Base-by-base conservation (phyloP, 2,329 filamentous ascomycete species). In the Harringtonia lauricola region DNA sequence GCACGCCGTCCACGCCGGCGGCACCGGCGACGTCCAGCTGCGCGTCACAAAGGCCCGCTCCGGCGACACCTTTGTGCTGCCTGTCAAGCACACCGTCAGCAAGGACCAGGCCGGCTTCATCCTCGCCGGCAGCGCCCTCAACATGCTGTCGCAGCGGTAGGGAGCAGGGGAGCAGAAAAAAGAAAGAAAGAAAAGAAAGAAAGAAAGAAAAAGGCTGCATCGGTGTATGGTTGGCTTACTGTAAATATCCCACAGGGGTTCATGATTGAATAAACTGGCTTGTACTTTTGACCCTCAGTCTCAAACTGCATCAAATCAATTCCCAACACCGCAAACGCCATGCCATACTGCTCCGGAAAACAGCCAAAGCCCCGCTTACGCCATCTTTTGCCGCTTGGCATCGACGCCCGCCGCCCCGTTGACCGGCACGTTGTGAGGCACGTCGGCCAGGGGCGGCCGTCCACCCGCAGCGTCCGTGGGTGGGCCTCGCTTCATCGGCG, bases 21-120 rank as follows among this genome's bases (percentile, higher is more conserved):
- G 89, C n/a, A 67, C 81, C 58, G 89, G 88, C 17, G 75, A 83
- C 13, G 82, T 95, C 3, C 71, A 70, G 49, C 64, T 96, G 45
- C 66, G 66, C 50, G 78, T 88, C 17, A 74, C 62, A 49, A 86
- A 79, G 64, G 69, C 68, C 54, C 68, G 68, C 55, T 58, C 63
- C 26, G 85, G 84, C 9, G 76, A 83, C 59, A 75, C 78, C 60
- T 62, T 85, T 39, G 60, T 74, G 33, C 74, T 98, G 47, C 75
- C 78, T 39, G 88, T 88, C n/a, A 86, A 80, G 65, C 90, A 95
- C 61, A 86, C 86, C 13, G 72, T 98, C 49, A 94, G 80, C 59
- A 76, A 82, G 66, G 92, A 95, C 61, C 92, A 98, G 71, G 86
- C 86, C 48, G 80, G 75, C 1, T 98, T 96, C 59, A 86, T 98